These are phyloP conservation scores for Pythium brachiatum DNA, from an alignment of 352 stramenopile species.

Conservation along the genomic window DNA sequence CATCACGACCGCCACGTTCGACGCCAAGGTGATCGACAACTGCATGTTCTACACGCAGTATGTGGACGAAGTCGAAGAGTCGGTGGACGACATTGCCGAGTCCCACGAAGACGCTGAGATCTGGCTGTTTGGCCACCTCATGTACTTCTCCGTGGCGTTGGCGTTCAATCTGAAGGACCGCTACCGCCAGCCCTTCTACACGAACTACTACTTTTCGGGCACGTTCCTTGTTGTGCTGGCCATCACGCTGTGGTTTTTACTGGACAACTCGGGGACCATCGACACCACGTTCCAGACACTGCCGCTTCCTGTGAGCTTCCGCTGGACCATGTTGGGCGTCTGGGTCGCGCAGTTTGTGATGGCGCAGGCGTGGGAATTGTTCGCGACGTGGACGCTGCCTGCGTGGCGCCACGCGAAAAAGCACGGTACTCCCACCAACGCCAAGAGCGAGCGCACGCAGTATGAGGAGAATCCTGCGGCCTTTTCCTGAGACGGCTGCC, in stretches of 20 bases:
- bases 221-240: conserved; percentile 28
- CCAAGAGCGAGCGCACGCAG: neutral
- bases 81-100: conserved; percentile 36
- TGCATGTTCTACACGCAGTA: conserved; percentile 38
- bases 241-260: conserved; percentile 51
- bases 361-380: conserved; percentile 20
- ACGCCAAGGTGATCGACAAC: conserved; percentile 8
- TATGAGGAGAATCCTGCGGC: neutral
- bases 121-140: conserved; percentile 58
- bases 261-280: conserved; percentile 38
- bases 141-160: conserved; percentile 48
- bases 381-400: conserved; percentile 7
- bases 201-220: conserved; percentile 36
- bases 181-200: conserved; percentile 52
- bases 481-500: neutral
- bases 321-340: conserved; percentile 41
- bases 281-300: conserved; percentile 46
- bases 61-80: conserved; percentile 10
- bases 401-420: neutral
- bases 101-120: conserved; percentile 49
- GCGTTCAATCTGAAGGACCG: conserved; percentile 57
- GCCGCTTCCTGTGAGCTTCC: conserved; percentile 35
- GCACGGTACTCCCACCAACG: neutral
- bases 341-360: conserved; percentile 35
- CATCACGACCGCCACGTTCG: neutral